These are phyloP conservation scores for Glomus cerebriforme DNA, from an alignment of 192 early-diverging fungal species.

Conservation along the genomic window DNA sequence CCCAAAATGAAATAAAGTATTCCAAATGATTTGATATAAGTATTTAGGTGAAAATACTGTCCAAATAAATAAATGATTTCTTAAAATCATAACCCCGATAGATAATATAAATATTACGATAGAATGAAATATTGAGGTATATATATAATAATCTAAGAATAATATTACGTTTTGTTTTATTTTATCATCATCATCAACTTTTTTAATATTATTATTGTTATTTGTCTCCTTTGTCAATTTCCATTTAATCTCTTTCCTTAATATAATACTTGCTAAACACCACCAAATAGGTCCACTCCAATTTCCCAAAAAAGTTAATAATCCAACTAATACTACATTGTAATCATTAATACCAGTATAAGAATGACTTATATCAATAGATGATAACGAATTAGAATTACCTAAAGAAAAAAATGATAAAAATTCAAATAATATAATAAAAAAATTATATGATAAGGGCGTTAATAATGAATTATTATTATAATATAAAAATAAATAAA, in stretches of 20 bases:
- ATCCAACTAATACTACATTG: conserved; percentile 58
- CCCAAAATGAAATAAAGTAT: conserved; percentile 43
- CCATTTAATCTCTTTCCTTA: conserved; percentile 21
- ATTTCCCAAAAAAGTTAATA: conserved; percentile 69
- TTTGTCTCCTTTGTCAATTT: not conserved
- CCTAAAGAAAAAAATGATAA: conserved; percentile 70
- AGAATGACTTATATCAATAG: conserved; percentile 75
- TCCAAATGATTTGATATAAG: conserved; percentile 76
- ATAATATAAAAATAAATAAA: conserved; percentile 41
- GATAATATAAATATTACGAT: conserved; percentile 57
- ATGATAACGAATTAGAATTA: conserved; percentile 78
- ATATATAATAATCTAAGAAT: conserved; percentile 34
- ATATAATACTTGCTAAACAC: conserved; percentile 50
- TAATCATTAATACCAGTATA: conserved; percentile 74
- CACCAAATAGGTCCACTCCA: conserved; percentile 77
- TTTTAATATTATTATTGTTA: conserved; percentile 30
- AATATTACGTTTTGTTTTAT: conserved; percentile 26
- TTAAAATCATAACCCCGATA: conserved; percentile 61
- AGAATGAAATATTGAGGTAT: conserved; percentile 49
- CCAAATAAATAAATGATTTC: conserved; percentile 80
- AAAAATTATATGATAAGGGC: conserved; percentile 24
- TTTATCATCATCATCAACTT: conserved; percentile 25
- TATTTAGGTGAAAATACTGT: conserved; percentile 84
- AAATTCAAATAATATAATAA: conserved; percentile 49
- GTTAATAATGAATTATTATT: not conserved